Evolutionary conservation across 2,329 filamentous ascomycete species (phyloP), one percentile per base, ranked within the genome.

Genomic region (Calonectria hawksworthii): DNA sequence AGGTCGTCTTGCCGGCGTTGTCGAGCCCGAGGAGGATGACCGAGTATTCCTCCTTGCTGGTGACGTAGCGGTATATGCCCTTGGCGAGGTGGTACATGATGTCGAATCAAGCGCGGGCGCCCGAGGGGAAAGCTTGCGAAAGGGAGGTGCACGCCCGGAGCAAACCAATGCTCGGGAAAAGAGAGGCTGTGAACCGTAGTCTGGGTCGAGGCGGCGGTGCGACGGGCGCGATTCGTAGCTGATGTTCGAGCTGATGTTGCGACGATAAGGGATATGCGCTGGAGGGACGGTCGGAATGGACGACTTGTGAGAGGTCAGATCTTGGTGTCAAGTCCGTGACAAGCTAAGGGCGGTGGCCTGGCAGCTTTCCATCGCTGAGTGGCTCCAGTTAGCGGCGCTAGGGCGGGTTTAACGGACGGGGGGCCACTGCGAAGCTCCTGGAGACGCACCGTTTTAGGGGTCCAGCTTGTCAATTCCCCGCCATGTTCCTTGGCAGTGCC

Each of bases 1-100:
- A 96, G 32, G 97, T 99, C 51, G 97, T 99, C 89, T 99, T 99
- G 86, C 97, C 97, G 75, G 97, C 97, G 84, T 99, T 99, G 89
- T 99, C 97, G 83, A 99, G 94, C 77, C 97, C 97, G 81, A 99
- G 94, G 79, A 99, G 94, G 83, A 99, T 95, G 82, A 98, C 95
- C 28, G 96, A 98, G 89, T 98, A 99, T 88, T 99, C 96, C 92
- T 99, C 96, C 92, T 98, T 99, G 87, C 95, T 98, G 23, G 96
- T 99, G 72, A 95, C 96, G 84, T 98, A 95, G 82, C 97, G 92
- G 87, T 99, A 99, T 73, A 99, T 90, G 74, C 95, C 96, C 86
- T 98, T 98, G 83, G 95, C 93, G 81, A 99, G 93, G 88, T 99
- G 96, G 88, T 98, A 99, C 96, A 98, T 98, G 66, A 51, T 81